Conservation (phyloP, 2,329 filamentous ascomycete species). For the Cladobotryum mycophilum region DNA sequence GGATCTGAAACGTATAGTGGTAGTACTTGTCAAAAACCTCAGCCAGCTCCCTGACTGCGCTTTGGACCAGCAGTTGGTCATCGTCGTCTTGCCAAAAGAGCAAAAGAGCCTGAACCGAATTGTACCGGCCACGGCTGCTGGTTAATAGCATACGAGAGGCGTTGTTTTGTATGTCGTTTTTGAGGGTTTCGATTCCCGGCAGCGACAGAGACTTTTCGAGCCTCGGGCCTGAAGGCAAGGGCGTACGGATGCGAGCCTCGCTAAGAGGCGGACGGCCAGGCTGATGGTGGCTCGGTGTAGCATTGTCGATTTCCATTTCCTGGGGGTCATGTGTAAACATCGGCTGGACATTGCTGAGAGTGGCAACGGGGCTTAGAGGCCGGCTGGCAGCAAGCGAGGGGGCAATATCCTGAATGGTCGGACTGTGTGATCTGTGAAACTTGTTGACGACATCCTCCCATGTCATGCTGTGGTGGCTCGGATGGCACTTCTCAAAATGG, state of each 20-base stretch:
- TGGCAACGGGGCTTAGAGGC: constrained; percentile 41
- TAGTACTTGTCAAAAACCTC: constrained; percentile 47
- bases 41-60: constrained; percentile 41
- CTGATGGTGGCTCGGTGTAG: constrained; percentile 24
- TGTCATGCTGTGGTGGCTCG: constrained; percentile 54
- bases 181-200: constrained; percentile 45
- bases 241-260: constrained; percentile 48
- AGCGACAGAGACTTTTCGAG: constrained; percentile 44
- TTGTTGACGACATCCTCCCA: constrained; percentile 54
- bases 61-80: constrained; percentile 33
- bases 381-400: constrained; percentile 35
- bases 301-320: constrained; percentile 51
- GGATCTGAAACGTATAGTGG: constrained; percentile 42
- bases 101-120: constrained; percentile 46
- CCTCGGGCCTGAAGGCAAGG: constrained; percentile 50
- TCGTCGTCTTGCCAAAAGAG: constrained; percentile 52
- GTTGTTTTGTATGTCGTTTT: constrained; percentile 46
- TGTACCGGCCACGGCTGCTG: constrained; percentile 47
- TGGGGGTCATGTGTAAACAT: constrained; percentile 41
- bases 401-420: constrained; percentile 43
- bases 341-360: constrained; percentile 28
- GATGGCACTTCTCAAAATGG: constrained; percentile 44
- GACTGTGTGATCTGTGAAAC: constrained; percentile 47
- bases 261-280: constrained; percentile 34
- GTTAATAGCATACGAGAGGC: constrained; percentile 45